Evolutionary conservation across 2,329 filamentous ascomycete genomes (phyloP), one percentile per base, ranked within the genome.

Genomic region (Corniculantispora saksenae): DNA sequence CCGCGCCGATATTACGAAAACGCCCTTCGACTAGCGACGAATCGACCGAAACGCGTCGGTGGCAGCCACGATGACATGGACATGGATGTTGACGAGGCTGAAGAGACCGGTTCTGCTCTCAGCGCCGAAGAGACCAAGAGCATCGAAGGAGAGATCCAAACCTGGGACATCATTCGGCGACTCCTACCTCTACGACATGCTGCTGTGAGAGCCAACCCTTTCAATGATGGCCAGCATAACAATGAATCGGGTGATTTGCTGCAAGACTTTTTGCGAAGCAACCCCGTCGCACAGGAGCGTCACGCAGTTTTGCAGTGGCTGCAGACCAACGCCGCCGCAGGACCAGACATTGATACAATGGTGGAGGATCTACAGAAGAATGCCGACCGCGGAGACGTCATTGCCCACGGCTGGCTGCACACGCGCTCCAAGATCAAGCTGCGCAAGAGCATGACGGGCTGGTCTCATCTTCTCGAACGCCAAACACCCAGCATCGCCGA

Each of bases 361-460:
- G 90, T 94, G 59, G 84, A 89, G 61, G 90, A 94, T 64, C 84
- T 94, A 62, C 90, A 94, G 74, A 84, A 88, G 66, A 89, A 89
- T 67, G 90, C 92, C 15, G 91, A 94, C 66, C 84, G 92, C 71
- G 91, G 91, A 12, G 92, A 94, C 58, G 88, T 94, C 12, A 92
- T 95, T 80, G 89, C 91, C 32, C 89, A 93, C 75, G 94, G 94
- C 48, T 97, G 94, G 92, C 86, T 97, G 68, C 93, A 97, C 75
- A 97, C 95, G 0, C 91, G 93, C 68, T 88, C 92, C 66, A 89
- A 90, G 56, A 93, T 99, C 77, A 99, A 99, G 80, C 86, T 91
- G 64, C 88, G 92, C 74, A 99, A 98, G 80, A 89, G 91, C 65
- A 80, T 95, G 69, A 86, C 91, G 66, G 86, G 87, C 32, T 89